Conservation (phyloP, 192 early-diverging fungal genomes). For the Entomortierella chlamydospora region DNA sequence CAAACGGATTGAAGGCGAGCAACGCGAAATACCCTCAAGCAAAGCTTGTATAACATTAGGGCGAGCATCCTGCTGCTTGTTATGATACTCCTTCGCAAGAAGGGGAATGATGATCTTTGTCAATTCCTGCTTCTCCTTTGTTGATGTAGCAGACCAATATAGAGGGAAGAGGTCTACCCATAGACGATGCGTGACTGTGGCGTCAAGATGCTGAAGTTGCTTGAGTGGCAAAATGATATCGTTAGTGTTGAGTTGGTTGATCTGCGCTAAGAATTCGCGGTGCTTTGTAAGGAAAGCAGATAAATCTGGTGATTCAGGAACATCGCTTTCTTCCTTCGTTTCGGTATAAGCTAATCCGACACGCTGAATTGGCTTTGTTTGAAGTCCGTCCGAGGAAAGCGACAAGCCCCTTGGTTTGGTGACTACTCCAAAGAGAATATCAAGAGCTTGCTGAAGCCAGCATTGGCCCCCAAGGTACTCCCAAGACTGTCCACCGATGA, state of each 20-base stretch:
- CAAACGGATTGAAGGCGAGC: conserved; percentile 76
- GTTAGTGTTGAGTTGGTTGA: conserved; percentile 61
- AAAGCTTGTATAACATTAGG: conserved; percentile 98
- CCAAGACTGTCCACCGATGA: conserved; percentile 96
- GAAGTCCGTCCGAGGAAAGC: conserved; percentile 54
- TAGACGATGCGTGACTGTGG: conserved; percentile 73
- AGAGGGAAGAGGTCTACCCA: conserved; percentile 91
- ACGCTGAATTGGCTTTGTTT: conserved; percentile 59
- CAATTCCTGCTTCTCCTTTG: conserved; percentile 86
- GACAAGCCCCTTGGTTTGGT: conserved; percentile 54
- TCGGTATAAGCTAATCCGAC: conserved; percentile 16
- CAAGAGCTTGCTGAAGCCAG: conserved; percentile 94
- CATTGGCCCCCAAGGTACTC: conserved; percentile 86
- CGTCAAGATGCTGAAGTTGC: conserved; percentile 75
- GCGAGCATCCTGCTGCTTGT: conserved; percentile 76
- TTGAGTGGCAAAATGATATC: conserved; percentile 69
- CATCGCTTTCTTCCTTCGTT: conserved; percentile 17
- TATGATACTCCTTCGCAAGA: conserved; percentile 93
- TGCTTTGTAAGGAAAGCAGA: conserved; percentile 63
- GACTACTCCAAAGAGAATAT: conserved; percentile 82
- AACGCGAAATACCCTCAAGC: conserved; percentile 86
- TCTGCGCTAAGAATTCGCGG: conserved; percentile 68
- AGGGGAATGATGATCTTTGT: conserved; percentile 85
- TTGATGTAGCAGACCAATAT: conserved; percentile 79
- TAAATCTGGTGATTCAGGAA: conserved; percentile 52